Evolutionary conservation across 2,329 filamentous ascomycete genomes (phyloP).

Genomic region (Xylariales sp.): DNA sequence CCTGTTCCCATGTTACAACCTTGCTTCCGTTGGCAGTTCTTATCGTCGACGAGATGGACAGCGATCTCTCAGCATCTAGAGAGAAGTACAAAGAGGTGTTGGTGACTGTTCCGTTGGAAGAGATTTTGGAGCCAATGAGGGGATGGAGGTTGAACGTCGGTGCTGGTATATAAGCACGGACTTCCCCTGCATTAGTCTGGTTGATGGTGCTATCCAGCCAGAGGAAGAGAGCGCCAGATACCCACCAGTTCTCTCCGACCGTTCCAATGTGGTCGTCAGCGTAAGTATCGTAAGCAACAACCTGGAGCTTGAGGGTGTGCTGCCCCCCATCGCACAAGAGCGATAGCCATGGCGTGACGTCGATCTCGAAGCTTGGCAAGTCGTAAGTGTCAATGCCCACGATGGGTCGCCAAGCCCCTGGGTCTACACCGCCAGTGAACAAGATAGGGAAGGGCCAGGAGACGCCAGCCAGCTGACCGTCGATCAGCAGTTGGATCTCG

Average conservation of each 20-base stretch:
- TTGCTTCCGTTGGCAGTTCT: constrained; percentile 11
- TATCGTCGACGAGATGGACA: constrained; percentile 24
- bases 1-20: constrained; percentile 21
- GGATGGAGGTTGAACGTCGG: constrained; percentile 22
- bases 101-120: constrained; percentile 16
- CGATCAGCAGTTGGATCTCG: constrained; percentile 62
- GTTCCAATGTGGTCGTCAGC: constrained; percentile 32
- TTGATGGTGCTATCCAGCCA: constrained; percentile 47
- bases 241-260: constrained; percentile 58
- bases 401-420: constrained; percentile 64
- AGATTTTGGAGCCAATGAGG: constrained; percentile 15
- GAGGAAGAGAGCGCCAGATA: constrained; percentile 62
- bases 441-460: constrained; percentile 66
- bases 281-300: constrained; percentile 35
- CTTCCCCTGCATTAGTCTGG: constrained; percentile 15
- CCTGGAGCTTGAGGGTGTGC: constrained; percentile 32
- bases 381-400: constrained; percentile 67
- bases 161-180: constrained; percentile 14
- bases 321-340: constrained; percentile 49
- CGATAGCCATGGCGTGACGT: constrained; percentile 61
- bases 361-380: constrained; percentile 61
- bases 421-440: constrained; percentile 64
- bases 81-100: constrained; percentile 26
- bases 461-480: constrained; percentile 57
- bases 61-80: constrained; percentile 20